phyloP scores from a whole-genome alignment of 2,329 filamentous ascomycete genomes.

The Ilyonectria sp. region DNA sequence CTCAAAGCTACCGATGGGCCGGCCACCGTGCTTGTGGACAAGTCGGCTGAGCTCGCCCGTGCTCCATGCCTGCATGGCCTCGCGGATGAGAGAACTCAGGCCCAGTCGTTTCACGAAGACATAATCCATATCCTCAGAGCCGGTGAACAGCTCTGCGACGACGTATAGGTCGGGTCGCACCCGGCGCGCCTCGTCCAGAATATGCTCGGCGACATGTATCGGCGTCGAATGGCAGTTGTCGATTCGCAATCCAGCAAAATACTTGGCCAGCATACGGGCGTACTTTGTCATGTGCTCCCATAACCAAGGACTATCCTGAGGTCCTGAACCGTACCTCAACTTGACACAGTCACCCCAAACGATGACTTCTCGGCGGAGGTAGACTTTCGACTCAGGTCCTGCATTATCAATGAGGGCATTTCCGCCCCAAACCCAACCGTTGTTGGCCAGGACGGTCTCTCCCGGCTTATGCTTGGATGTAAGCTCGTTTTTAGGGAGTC shows the following conservation, averaged over 20 bases:
- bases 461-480: conserved; percentile 84
- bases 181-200: conserved; percentile 92
- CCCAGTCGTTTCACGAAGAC: conserved; percentile 95
- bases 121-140: conserved; percentile 96
- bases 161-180: conserved; percentile 92
- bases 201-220: conserved; percentile 92
- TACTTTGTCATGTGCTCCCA: conserved; percentile 98
- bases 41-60: conserved; percentile 92
- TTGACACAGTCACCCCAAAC: conserved; percentile 99
- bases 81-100: conserved; percentile 91
- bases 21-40: conserved; percentile 92
- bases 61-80: conserved; percentile 99
- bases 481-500: conserved; percentile 82
- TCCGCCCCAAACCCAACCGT: conserved; percentile 99
- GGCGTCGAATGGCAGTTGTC: conserved; percentile 99
- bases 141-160: conserved; percentile 95
- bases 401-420: conserved; percentile 96
- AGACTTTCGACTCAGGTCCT: conserved; percentile 90
- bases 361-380: conserved; percentile 95
- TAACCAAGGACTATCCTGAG: conserved; percentile 90
- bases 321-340: conserved; percentile 86
- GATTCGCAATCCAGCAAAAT: conserved; percentile 95
- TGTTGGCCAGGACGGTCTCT: conserved; percentile 89
- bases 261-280: conserved; percentile 91
- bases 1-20: conserved; percentile 97